Percentiles rank a stretch among this genome's conserved stretches.
Conservation (phyloP, 2,329 filamentous ascomycete genomes). For the Colletotrichum somersetense region DNA sequence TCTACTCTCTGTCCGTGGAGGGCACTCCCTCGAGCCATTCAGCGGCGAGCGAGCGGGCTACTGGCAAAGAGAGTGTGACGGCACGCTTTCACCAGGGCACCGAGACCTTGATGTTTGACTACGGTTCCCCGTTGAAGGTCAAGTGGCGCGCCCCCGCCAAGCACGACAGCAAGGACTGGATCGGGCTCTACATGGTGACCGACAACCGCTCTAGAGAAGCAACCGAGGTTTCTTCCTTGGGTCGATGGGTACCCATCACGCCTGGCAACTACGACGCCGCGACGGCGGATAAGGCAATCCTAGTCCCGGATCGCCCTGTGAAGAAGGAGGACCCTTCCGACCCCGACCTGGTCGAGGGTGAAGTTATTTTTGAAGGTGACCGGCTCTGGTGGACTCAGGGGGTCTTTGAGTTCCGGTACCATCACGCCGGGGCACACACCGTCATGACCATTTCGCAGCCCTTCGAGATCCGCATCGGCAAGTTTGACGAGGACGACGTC, state of each 20-base stretch:
- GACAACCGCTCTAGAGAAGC: conserved; percentile 90
- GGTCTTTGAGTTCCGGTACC: conserved; percentile 96
- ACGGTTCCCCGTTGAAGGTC: conserved; percentile 89
- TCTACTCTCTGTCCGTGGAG: conserved; percentile 83
- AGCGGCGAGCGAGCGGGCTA: conserved; percentile 69
- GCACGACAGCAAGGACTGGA: conserved; percentile 93
- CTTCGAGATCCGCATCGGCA: conserved; percentile 88
- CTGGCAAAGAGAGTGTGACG: conserved; percentile 79
- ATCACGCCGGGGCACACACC: conserved; percentile 91
- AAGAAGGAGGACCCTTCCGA: conserved; percentile 64
- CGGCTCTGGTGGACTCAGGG: conserved; percentile 98
- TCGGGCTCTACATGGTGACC: conserved; percentile 94
- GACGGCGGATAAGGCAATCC: conserved; percentile 81
- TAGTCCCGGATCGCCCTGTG: conserved; percentile 74
- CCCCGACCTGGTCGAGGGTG: conserved; percentile 75
- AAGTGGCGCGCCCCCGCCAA: conserved; percentile 90
- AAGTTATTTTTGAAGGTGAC: conserved; percentile 90
- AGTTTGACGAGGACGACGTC: conserved; percentile 82
- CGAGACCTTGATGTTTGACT: conserved; percentile 85
- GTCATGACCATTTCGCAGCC: conserved; percentile 95
- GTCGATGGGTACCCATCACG: conserved; percentile 89
- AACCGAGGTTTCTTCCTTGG: conserved; percentile 86
- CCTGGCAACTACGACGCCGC: conserved; percentile 80
- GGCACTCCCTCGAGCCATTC: conserved; percentile 69
- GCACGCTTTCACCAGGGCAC: conserved; percentile 77